Evolutionary conservation across 441 rosid genomes (phyloP), one percentile per base, ranked within the genome.

Genomic region (Macaranga tanarius): DNA sequence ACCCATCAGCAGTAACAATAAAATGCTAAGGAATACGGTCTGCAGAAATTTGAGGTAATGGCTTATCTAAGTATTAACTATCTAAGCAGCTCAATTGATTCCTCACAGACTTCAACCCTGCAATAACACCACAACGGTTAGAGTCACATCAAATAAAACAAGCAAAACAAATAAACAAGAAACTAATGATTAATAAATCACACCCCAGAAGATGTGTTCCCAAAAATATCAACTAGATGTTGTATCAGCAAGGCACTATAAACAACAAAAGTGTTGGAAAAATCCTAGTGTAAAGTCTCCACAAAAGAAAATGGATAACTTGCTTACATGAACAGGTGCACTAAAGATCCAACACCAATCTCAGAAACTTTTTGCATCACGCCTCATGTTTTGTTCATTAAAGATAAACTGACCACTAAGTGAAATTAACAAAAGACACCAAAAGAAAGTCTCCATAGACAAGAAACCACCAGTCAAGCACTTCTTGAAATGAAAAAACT

Each of bases 401-500:
- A 81, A 73, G 70, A 57, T 77, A 74, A 7, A n/a, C n/a, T n/a
- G 84, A 77, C 61, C 79, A 83, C 94, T 92, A 92, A 75, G 99
- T 95, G 86, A 97, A 90, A 83, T 92, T 95, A 76, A 91, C 90
- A 77, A 91, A 91, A 83, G 96, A 88, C 76, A 86, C 89, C 86
- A 86, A 79, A 70, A 89, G 91, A 75, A 89, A 88, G 83, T 88
- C 93, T 81, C 96, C 86, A 78, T 71, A 82, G 68, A 81, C 78
- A 62, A 89, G 84, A 84, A 90, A 88, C 84, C 96, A 91, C 98
- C 97, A 89, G 72, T 92, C 90, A 20, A 92, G 96, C 80, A 83
- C 91, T 90, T 91, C 96, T 86, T 86, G 97, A 83, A 92, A 80
- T 70, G 97, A 87, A 73, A 90, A 84, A 83, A 79, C 83, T 71